Evolutionary conservation across 257 asterid genomes (phyloP).

Genomic region (Ajuga chamaepitys): DNA sequence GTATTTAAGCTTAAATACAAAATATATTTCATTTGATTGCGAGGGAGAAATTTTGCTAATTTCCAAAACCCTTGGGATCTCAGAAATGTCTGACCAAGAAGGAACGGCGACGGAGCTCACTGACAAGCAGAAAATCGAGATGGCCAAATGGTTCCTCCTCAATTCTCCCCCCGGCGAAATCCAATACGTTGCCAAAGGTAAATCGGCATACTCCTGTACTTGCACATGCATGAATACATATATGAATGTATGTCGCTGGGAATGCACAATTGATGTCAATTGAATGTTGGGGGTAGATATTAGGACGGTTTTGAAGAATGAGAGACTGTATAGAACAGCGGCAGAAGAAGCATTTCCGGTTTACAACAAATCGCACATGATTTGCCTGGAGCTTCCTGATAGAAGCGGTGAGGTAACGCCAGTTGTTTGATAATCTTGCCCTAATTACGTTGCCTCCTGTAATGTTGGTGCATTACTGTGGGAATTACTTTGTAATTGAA

Average conservation of each 20-base stretch:
- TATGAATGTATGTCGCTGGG: not conserved
- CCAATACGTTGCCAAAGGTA: constrained; percentile 92
- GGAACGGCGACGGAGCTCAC: constrained; percentile 56
- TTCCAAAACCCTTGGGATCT: constrained; percentile 30
- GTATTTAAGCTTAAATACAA: not conserved
- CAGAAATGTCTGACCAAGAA: constrained; percentile 65
- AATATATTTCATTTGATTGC: not conserved
- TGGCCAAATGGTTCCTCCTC: constrained; percentile 96
- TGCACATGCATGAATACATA: not conserved
- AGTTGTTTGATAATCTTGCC: constrained; percentile 2
- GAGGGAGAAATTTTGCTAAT: constrained; percentile 18
- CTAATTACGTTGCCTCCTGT: not conserved
- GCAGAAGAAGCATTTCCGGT: constrained; percentile 78
- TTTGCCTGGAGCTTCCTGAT: constrained; percentile 76
- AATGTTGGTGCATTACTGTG: not conserved
- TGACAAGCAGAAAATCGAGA: constrained; percentile 69
- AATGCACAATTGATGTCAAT: not conserved
- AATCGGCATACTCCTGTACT: not conserved
- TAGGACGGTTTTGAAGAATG: constrained; percentile 63
- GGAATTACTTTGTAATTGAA: not conserved
- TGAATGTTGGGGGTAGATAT: constrained; percentile 51
- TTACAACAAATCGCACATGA: constrained; percentile 84
- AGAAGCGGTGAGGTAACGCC: constrained; percentile 86
- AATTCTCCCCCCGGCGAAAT: constrained; percentile 95
- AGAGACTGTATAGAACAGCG: constrained; percentile 48